Conservation (phyloP, 768 basidiomycete genomes). For the Agaricus bisporus region DNA sequence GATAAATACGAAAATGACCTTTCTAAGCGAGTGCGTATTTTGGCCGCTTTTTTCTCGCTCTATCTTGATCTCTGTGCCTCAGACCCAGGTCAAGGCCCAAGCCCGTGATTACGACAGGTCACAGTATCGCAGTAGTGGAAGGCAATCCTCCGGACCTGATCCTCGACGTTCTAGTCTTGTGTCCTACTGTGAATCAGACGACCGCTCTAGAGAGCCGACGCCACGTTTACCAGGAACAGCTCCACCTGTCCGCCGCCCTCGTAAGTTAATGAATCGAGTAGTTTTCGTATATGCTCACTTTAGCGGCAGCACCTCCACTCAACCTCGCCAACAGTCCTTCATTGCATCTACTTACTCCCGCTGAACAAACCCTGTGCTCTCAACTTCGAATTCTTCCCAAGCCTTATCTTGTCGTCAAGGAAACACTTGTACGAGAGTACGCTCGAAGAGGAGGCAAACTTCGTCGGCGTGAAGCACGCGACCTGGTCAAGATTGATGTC, state of each 20-base stretch:
- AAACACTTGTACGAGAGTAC: constrained; percentile 90
- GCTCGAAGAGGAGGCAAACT: constrained; percentile 85
- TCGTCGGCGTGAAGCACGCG: constrained; percentile 81
- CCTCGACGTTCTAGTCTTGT: constrained; percentile 37
- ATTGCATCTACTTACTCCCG: constrained; percentile 81
- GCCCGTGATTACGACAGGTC: constrained; percentile 50
- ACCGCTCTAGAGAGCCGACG: constrained; percentile 55
- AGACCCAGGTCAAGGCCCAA: constrained; percentile 62
- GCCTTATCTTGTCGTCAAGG: constrained; percentile 94
- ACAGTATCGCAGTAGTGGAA: constrained; percentile 42
- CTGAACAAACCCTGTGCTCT: constrained; percentile 86
- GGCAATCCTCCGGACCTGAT: constrained; percentile 52
- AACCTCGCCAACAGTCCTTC: constrained; percentile 89
- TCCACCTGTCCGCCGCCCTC: constrained; percentile 37
- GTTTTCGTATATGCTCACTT: background rate
- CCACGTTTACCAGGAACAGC: constrained; percentile 40
- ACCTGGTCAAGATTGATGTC: constrained; percentile 88
- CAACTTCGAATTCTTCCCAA: constrained; percentile 88
- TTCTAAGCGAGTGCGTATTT: constrained; percentile 57
- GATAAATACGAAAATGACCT: constrained; percentile 82
- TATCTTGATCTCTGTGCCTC: constrained; percentile 5
- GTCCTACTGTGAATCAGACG: constrained; percentile 41
- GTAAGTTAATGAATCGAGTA: constrained; percentile 23
- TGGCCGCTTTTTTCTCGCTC: constrained; percentile 1
- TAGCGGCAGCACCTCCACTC: constrained; percentile 49